A percentile compares a stretch with the other conserved stretches of the same genome.
These are phyloP conservation scores for Chaetomium globosum DNA, from an alignment of 2,329 filamentous ascomycete species.

Conservation along the genomic window DNA sequence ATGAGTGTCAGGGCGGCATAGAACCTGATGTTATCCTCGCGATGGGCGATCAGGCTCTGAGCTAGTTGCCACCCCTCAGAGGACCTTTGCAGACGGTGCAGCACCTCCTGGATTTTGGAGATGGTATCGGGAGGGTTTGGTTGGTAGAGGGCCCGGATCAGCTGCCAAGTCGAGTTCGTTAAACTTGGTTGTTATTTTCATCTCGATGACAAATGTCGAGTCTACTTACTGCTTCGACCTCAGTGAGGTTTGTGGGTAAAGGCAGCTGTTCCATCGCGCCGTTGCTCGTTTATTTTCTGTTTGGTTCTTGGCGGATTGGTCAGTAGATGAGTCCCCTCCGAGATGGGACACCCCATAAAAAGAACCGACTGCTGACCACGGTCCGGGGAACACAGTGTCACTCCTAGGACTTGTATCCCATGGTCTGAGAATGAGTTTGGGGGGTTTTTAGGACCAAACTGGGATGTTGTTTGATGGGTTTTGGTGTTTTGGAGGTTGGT, in stretches of 20 bases:
- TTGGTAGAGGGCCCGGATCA: constrained; percentile 58
- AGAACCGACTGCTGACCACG: not conserved
- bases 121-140: constrained; percentile 54
- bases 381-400: constrained; percentile 6
- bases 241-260: constrained; percentile 41
- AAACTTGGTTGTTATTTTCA: not conserved
- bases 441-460: not conserved
- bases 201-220: not conserved
- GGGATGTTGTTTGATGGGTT: not conserved
- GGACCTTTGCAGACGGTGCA: constrained; percentile 79
- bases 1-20: constrained; percentile 92
- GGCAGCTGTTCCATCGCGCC: constrained; percentile 39
- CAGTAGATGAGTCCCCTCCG: not conserved
- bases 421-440: not conserved
- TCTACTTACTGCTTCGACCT: constrained; percentile 42
- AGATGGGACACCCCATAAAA: not conserved
- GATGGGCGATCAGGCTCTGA: constrained; percentile 69
- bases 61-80: constrained; percentile 84
- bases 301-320: not conserved
- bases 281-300: constrained; percentile 16
- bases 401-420: not conserved
- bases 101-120: constrained; percentile 64
- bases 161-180: constrained; percentile 38
- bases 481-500: not conserved
- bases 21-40: constrained; percentile 78